Base-by-base conservation (phyloP, 1,284 basidiomycete species). In the Papiliotrema laurentii region DNA sequence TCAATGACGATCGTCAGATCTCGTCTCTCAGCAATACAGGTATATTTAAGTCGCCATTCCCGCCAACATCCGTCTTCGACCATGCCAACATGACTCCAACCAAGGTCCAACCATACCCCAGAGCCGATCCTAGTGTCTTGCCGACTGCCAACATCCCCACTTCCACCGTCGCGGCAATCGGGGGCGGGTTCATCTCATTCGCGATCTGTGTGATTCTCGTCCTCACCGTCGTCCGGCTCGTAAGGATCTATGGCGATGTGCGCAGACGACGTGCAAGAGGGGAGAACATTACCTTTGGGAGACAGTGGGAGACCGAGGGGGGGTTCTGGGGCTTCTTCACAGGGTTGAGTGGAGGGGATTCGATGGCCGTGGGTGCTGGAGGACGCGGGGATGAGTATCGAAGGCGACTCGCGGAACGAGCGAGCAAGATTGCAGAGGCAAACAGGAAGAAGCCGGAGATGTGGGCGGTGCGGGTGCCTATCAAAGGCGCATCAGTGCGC, bases 121-220 rank as follows among this genome's bases (percentile, higher is more conserved):
- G n/a, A n/a, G n/a, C n/a, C n/a, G n/a, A n/a, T n/a, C n/a, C n/a
- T n/a, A n/a, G n/a, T n/a, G n/a, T n/a, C n/a, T n/a, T n/a, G n/a
- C n/a, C n/a, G n/a, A n/a, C n/a, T n/a, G 35, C 16, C 22, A 41
- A 55, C 37, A 55, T 55, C 18, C 53, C 53, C n/a, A 37, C 53
- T 4, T 51, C 49, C 3, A 63, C 59, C 10, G 56, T 63, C 25
- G 37, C 59, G 19, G 50, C 55, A 14, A 56, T 63, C 22, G 61
- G 59, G 3, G 51, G 60, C 3, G 59, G 61, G 10, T 63, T 63
- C 30, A 43, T 63, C 41, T 46, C 36, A n/a, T 54, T 58, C 5
- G 59, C 59, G 0, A 21, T 55, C 18, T 22, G 43, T 28, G 43
- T 55, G 7, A 30, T 56, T 3, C 9, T 18, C 30, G 7, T 49